A percentile compares a stretch with the other conserved stretches of the same genome.
Evolutionary conservation across 371 early-diverging fungal genomes (phyloP).

Genomic region (Furculomyces boomerangus): DNA sequence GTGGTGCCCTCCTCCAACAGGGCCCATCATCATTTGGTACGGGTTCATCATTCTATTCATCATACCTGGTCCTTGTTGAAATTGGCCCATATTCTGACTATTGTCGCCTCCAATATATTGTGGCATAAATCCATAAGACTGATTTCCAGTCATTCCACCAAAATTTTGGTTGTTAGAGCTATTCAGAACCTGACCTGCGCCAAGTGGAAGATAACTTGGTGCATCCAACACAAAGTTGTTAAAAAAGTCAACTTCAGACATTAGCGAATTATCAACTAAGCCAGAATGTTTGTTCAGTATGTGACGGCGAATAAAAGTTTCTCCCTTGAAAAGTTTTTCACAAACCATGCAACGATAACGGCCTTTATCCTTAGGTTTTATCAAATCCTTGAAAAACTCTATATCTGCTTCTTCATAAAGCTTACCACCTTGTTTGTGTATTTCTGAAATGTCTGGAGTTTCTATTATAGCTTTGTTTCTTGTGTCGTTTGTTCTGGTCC

Average conservation of each 20-base stretch:
- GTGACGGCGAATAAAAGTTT: constrained; percentile 86
- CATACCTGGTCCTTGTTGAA: neutral
- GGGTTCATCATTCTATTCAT: constrained; percentile 11
- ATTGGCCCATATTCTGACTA: constrained; percentile 5
- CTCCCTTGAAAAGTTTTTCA: constrained; percentile 84
- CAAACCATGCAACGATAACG: constrained; percentile 82
- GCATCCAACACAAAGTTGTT: constrained; percentile 76
- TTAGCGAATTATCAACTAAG: constrained; percentile 29
- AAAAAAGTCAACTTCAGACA: constrained; percentile 41
- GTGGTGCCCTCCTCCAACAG: neutral
- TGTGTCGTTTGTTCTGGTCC: constrained; percentile 33
- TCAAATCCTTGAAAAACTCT: constrained; percentile 13
- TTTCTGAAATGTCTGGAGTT: constrained; percentile 40
- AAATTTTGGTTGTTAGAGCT: constrained; percentile 8
- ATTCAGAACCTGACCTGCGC: constrained; percentile 10
- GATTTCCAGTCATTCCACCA: constrained; percentile 15
- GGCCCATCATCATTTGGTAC: constrained; percentile 21
- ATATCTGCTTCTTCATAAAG: constrained; percentile 42
- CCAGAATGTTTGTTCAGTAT: constrained; percentile 71
- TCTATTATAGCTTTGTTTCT: constrained; percentile 39
- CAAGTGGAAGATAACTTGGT: constrained; percentile 22
- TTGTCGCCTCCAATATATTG: neutral
- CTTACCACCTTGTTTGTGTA: constrained; percentile 47
- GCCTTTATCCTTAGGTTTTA: constrained; percentile 28
- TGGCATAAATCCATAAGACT: no score